Conservation (phyloP, 2,329 filamentous ascomycete genomes). For the Xylariomycetidae sp. region DNA sequence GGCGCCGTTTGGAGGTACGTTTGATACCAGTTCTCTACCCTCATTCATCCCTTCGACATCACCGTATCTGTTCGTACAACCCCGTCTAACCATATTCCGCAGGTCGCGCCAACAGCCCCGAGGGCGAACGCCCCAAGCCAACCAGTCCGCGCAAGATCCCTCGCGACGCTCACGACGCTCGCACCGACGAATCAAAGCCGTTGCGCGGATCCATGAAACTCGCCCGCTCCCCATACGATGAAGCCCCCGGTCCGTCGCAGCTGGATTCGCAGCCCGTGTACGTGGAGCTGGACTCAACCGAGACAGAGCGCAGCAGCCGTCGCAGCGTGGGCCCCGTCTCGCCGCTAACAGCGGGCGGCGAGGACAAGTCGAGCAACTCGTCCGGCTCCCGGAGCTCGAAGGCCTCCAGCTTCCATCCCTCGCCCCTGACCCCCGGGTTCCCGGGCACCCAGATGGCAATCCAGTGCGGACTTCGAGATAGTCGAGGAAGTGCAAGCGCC, state of each 20-base stretch:
- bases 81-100: no score
- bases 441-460: constrained; percentile 10
- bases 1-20: constrained; percentile 40
- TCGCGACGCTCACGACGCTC: not conserved
- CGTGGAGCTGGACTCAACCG: constrained; percentile 16
- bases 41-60: not conserved
- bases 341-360: not conserved
- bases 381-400: constrained; percentile 1
- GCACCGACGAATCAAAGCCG: constrained; percentile 8
- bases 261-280: constrained; percentile 7
- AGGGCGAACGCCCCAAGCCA: not conserved
- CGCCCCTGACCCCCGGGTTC: constrained; percentile 12
- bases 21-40: no score
- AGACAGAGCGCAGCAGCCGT: constrained; percentile 1
- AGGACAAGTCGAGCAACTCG: no score
- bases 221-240: no score
- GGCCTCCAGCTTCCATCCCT: constrained; percentile 6
- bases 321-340: not conserved
- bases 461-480: constrained; percentile 6
- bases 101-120: constrained; percentile 5
- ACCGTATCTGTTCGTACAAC: no score
- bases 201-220: not conserved
- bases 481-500: not conserved
- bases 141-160: no score
- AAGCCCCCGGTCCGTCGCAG: constrained; percentile 1